These are phyloP conservation scores for Bocquillonia castaneifolia DNA, from an alignment of 441 rosid genomes.

Conservation along the genomic window DNA sequence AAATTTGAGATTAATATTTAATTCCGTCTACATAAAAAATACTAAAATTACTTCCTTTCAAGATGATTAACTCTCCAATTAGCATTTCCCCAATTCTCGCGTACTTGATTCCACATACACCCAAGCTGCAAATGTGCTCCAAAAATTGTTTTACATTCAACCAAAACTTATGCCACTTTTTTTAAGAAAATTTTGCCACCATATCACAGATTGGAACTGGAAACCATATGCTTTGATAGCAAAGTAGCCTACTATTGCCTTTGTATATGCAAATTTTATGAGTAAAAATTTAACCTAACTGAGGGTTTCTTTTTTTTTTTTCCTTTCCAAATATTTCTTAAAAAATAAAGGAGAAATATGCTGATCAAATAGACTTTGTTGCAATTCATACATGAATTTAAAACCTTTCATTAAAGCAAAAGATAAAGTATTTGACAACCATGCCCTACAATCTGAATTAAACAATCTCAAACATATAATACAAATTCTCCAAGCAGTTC, in stretches of 20 bases:
- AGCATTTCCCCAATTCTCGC: neutral
- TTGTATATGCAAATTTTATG: neutral
- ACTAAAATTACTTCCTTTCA: neutral
- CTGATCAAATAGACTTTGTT: neutral
- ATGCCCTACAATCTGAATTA: neutral
- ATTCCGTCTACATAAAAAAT: neutral
- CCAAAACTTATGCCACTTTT: neutral
- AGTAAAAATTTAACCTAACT: neutral
- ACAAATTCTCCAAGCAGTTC: neutral
- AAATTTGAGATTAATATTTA: neutral
- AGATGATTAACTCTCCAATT: neutral
- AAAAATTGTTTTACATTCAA: neutral
- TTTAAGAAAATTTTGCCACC: too few species aligned
- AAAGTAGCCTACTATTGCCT: neutral
- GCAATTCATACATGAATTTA: neutral
- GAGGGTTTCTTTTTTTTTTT: neutral
- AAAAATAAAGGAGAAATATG: neutral
- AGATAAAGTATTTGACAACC: neutral
- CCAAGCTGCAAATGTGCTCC: neutral
- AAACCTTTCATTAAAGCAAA: neutral
- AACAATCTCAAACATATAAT: neutral
- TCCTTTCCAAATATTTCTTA: neutral
- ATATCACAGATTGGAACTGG: too few species aligned
- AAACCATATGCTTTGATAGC: neutral
- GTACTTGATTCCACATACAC: neutral